Percentiles rank a stretch among this genome's conserved stretches.
phyloP scores from a whole-genome alignment of 164 flowering plant genomes.

The Akebia trifoliata region DNA sequence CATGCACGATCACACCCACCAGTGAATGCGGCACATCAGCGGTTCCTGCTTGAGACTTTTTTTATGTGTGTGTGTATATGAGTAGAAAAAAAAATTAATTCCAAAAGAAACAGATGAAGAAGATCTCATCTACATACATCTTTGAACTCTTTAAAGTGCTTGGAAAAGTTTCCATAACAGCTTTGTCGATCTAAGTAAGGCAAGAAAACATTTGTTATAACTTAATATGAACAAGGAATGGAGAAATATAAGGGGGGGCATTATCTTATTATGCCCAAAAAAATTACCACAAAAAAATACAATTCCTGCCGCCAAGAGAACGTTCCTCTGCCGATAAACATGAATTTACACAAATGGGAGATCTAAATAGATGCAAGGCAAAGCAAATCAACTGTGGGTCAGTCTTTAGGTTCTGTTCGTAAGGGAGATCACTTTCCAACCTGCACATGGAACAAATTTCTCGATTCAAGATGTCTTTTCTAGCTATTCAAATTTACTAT shows the following conservation, averaged over 20 bases:
- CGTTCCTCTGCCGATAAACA: slow-evolving; percentile 9
- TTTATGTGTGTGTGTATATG: no score
- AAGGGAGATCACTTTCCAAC: neutral
- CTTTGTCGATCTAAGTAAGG: no score
- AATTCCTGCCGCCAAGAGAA: slow-evolving; percentile 13
- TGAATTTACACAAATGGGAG: slow-evolving; percentile 6
- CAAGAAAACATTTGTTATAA: no score
- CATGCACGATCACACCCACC: no score
- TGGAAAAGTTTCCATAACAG: no score
- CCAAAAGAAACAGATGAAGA: no score
- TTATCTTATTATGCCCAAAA: neutral
- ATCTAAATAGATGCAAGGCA: neutral
- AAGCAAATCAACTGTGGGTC: neutral
- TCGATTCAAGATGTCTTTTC: no score
- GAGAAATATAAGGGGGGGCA: neutral
- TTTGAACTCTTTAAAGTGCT: no score
- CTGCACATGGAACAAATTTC: slow-evolving; percentile 2
- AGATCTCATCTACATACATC: no score
- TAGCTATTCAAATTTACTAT: neutral
- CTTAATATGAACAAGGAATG: neutral
- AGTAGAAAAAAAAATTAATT: no score
- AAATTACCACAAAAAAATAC: neutral
- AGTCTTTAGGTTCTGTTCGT: neutral
- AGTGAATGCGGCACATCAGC: no score
- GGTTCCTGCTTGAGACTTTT: no score